Percentiles rank a stretch among this genome's conserved stretches.
These are phyloP conservation scores for Eucalyptus coolabah DNA, from an alignment of 345 rosid genomes.

Conservation along the genomic window DNA sequence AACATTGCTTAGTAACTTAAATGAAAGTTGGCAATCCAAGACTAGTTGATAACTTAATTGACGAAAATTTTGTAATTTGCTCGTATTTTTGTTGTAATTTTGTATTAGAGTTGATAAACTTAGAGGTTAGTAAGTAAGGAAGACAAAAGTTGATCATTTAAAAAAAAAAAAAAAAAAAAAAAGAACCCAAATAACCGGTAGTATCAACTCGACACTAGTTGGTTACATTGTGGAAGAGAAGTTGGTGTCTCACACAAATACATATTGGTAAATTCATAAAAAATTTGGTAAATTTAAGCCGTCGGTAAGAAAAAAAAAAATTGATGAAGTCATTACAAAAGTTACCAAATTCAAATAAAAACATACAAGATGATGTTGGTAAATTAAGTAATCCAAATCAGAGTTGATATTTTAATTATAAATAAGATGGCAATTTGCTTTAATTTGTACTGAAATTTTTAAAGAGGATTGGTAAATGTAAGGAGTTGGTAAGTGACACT, in stretches of 20 bases:
- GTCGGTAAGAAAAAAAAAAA: not conserved
- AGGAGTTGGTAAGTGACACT: not conserved
- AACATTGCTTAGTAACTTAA: too few relatives aligned
- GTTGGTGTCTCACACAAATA: not conserved
- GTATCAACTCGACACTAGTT: not conserved
- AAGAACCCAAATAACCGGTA: not conserved
- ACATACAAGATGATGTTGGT: not conserved
- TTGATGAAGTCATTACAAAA: not conserved
- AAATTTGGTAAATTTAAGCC: too few relatives aligned
- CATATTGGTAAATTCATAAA: not conserved
- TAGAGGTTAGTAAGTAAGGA: not conserved
- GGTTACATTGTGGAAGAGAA: not conserved
- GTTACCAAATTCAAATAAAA: not conserved
- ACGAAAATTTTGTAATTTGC: rapidly evolving
- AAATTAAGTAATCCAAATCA: not conserved
- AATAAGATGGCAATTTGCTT: not conserved
- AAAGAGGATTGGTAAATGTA: not conserved
- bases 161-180: not conserved
- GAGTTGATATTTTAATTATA: not conserved
- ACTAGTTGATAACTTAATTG: not conserved
- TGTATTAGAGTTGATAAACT: not conserved
- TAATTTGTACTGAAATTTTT: not conserved
- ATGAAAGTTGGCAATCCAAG: not conserved
- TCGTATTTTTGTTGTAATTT: not conserved
- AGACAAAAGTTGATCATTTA: not conserved